These are phyloP conservation scores for Musa itinerans DNA, from an alignment of 176 grass and related monocot genomes.

Conservation along the genomic window DNA sequence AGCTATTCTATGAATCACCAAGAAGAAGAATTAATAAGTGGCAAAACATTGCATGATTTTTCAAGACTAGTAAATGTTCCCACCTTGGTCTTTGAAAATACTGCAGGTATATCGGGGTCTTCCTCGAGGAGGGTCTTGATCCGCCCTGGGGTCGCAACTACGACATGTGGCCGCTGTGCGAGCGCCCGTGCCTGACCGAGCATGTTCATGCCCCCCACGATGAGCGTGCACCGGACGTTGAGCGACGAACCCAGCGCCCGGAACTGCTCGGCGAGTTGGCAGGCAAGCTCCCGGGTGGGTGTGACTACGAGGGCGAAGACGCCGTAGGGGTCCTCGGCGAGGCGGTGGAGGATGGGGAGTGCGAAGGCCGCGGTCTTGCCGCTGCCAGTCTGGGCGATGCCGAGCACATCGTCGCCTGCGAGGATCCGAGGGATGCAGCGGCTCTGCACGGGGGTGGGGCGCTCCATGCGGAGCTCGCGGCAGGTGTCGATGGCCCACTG, in stretches of 20 bases:
- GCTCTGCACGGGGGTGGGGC: conserved; percentile 62
- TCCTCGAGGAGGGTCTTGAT: conserved; percentile 60
- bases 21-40: no score
- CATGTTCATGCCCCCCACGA: conserved; percentile 73
- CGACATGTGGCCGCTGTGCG: conserved; percentile 56
- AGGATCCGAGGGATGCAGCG: conserved; percentile 78
- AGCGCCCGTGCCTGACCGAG: conserved; percentile 68
- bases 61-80: neutral
- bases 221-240: conserved; percentile 62
- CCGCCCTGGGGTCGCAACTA: conserved; percentile 79
- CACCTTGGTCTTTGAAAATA: conserved; percentile 73
- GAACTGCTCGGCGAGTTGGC: conserved; percentile 89
- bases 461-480: conserved; percentile 41
- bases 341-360: conserved; percentile 73
- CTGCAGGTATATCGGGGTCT: conserved; percentile 65
- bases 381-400: conserved; percentile 78
- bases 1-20: no score
- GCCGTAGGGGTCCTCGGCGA: conserved; percentile 65
- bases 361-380: conserved; percentile 86
- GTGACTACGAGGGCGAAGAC: conserved; percentile 71
- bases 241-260: conserved; percentile 68
- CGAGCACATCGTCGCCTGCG: conserved; percentile 64
- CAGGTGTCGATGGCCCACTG: conserved; percentile 64
- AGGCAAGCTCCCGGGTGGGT: conserved; percentile 70
- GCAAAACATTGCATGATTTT: neutral